Conservation (phyloP, 306 rosid genomes). For the Medicago lupulina region DNA sequence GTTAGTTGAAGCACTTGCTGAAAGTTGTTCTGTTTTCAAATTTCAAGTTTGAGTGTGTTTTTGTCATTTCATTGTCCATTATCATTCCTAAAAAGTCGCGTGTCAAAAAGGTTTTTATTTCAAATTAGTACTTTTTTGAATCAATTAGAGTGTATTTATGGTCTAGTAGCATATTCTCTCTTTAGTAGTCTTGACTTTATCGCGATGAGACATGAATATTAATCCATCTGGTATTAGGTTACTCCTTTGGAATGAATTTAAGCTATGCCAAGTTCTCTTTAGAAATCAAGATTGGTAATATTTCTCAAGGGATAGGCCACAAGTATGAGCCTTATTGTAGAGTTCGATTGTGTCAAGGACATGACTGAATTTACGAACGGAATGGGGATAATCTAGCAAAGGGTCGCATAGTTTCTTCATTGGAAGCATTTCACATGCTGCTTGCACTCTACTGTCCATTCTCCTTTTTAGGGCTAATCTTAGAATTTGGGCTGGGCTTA, state of each 20-base stretch:
- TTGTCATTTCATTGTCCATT: neutral
- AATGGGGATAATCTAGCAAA: too few relatives aligned
- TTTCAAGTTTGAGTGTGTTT: conserved; percentile 25
- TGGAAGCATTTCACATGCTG: too few relatives aligned
- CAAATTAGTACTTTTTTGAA: neutral
- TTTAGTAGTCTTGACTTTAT: conserved; percentile 17
- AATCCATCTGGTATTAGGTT: conserved; percentile 17
- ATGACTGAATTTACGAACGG: too few relatives aligned
- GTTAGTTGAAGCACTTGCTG: conserved; percentile 1
- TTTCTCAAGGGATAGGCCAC: too few relatives aligned
- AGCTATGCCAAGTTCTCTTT: conserved; percentile 15
- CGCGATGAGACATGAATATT: neutral
- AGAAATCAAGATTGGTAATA: neutral
- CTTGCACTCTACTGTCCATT: too few relatives aligned
- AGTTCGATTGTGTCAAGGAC: too few relatives aligned
- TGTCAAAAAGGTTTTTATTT: conserved; percentile 8
- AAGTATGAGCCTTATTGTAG: too few relatives aligned
- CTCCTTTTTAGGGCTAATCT: too few relatives aligned
- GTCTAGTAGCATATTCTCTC: conserved; percentile 6
- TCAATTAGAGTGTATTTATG: too few relatives aligned
- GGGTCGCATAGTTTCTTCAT: too few relatives aligned
- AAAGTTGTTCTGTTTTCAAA: conserved; percentile 14
- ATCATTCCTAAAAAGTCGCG: neutral
- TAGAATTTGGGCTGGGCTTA: too few relatives aligned
- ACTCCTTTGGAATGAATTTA: conserved; percentile 6